phyloP scores from a whole-genome alignment of 2,329 filamentous ascomycete genomes.

The Tolypocladium tropicale region DNA sequence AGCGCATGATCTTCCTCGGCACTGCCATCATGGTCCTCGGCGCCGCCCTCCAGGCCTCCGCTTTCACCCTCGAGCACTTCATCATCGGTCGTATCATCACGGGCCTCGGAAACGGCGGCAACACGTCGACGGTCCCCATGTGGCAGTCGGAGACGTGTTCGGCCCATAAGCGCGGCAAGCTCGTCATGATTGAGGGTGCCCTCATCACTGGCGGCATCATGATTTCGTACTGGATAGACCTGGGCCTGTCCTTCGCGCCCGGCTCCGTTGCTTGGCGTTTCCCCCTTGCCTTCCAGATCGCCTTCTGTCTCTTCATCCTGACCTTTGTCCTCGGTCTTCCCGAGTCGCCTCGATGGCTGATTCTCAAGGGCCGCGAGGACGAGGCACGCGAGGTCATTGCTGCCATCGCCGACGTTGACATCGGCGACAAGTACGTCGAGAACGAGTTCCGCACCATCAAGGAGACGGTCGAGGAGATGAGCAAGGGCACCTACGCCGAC shows the following conservation, averaged over 20 bases:
- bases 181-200: conserved; percentile 51
- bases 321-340: conserved; percentile 40
- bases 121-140: conserved; percentile 47
- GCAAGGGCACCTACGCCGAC: conserved; percentile 47
- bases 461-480: conserved; percentile 58
- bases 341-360: conserved; percentile 40
- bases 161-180: conserved; percentile 46
- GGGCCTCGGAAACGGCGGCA: conserved; percentile 46
- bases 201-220: conserved; percentile 48
- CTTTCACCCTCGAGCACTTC: conserved; percentile 43
- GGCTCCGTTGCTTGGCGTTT: conserved; percentile 42
- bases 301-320: conserved; percentile 50
- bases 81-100: conserved; percentile 49
- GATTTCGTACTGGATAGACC: conserved; percentile 51
- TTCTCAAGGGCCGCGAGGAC: conserved; percentile 33
- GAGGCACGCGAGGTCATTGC: conserved; percentile 37
- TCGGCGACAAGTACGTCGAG: conserved; percentile 46
- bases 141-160: conserved; percentile 52
- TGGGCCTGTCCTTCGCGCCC: conserved; percentile 41
- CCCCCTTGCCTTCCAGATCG: conserved; percentile 43
- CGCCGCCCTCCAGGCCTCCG: conserved; percentile 46
- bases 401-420: conserved; percentile 43
- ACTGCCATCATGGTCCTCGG: conserved; percentile 48
- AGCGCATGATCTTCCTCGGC: conserved; percentile 48
- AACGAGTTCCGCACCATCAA: conserved; percentile 50